phyloP scores from a whole-genome alignment of 805 yeast genomes.

The Groenewaldozyma tartarivorans region DNA sequence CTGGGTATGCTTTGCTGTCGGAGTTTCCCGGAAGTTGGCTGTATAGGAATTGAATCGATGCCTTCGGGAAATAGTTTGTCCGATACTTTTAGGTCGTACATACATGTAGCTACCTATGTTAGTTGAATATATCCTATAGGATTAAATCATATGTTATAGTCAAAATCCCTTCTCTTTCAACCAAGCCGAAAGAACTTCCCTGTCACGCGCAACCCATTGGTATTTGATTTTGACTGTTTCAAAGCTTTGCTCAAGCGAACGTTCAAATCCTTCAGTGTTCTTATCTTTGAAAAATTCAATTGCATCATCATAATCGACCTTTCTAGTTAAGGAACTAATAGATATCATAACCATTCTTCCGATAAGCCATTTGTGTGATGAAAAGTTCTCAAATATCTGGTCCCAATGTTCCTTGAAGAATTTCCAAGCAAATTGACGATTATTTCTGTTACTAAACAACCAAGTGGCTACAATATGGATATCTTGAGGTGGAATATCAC shows the following conservation, averaged over 20 bases:
- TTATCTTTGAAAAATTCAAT: slow-evolving; percentile 35
- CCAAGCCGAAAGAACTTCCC: slow-evolving; percentile 35
- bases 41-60: too few relatives aligned
- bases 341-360: slow-evolving; percentile 59
- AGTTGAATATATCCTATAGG: too few relatives aligned
- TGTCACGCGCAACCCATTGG: slow-evolving; percentile 43
- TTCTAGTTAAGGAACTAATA: slow-evolving; percentile 51
- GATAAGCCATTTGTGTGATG: slow-evolving; percentile 74
- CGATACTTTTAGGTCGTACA: too few relatives aligned
- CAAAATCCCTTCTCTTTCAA: slow-evolving; percentile 17
- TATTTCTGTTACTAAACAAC: slow-evolving; percentile 50
- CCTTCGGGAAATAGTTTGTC: too few relatives aligned
- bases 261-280: slow-evolving; percentile 47
- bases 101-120: too few relatives aligned
- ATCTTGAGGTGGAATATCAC: slow-evolving; percentile 57
- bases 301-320: slow-evolving; percentile 46
- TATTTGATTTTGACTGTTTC: slow-evolving; percentile 44
- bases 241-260: slow-evolving; percentile 44
- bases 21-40: too few relatives aligned
- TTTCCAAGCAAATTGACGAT: slow-evolving; percentile 57
- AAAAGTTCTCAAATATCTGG: slow-evolving; percentile 51
- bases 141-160: not conserved
- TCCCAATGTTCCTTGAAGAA: slow-evolving; percentile 78
- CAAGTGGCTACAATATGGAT: slow-evolving; percentile 71
- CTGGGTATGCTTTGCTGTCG: too few relatives aligned